A percentile compares a stretch with the other conserved stretches of the same genome.
Evolutionary conservation across 495 filamentous ascomycete genomes (phyloP).

Genomic region (Neurospora sp.): DNA sequence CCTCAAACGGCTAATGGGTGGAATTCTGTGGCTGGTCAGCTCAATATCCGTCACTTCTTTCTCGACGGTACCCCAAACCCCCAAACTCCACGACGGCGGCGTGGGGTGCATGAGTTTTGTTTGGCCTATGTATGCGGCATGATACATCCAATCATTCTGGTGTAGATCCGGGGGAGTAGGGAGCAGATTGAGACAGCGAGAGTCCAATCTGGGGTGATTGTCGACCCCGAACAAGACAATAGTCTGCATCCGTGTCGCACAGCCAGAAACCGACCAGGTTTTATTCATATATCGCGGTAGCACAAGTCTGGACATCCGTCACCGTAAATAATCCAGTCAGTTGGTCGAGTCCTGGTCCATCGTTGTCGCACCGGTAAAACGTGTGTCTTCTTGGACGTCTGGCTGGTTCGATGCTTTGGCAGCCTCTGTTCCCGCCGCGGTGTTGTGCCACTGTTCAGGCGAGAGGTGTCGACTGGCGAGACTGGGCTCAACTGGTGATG

Average conservation of each 20-base stretch:
- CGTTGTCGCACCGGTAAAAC: neutral
- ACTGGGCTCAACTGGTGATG: neutral
- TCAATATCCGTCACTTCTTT: neutral
- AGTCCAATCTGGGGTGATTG: neutral
- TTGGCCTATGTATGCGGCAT: neutral
- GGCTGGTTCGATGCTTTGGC: neutral
- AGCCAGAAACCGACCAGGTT: neutral
- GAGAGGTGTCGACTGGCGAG: neutral
- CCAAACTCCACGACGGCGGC: neutral
- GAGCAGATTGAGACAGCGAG: neutral
- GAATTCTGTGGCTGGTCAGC: neutral
- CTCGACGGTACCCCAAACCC: neutral
- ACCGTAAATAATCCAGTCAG: neutral
- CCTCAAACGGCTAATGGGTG: neutral
- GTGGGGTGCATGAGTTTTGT: neutral
- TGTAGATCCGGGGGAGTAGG: neutral
- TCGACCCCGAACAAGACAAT: neutral
- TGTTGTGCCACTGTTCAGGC: neutral
- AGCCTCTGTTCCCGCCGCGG: neutral
- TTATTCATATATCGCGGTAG: neutral
- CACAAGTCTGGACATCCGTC: neutral
- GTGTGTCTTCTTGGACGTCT: neutral
- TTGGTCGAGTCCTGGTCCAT: neutral
- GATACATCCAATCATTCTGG: neutral
- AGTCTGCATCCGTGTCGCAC: neutral